Percentiles rank a stretch among this genome's conserved stretches.
Conservation (phyloP, 495 filamentous ascomycete genomes). For the Neurospora pannonica region DNA sequence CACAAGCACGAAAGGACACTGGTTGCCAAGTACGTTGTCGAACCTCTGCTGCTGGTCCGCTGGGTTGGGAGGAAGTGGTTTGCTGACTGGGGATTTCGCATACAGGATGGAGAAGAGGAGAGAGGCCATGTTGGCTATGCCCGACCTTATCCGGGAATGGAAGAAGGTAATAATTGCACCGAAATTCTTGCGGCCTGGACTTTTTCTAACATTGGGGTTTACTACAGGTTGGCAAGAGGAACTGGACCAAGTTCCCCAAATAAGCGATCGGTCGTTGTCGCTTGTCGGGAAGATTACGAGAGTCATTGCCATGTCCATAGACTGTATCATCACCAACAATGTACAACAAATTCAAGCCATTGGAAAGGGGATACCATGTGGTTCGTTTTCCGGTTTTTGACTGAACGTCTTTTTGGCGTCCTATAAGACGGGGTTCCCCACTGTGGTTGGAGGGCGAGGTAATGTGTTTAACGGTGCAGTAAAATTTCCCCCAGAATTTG, state of each 20-base stretch:
- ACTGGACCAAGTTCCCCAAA: conserved; percentile 88
- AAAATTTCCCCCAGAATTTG: neutral
- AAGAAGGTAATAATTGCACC: conserved; percentile 56
- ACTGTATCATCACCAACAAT: conserved; percentile 16
- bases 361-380: neutral
- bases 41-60: neutral
- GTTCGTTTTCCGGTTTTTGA: neutral
- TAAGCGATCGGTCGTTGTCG: conserved; percentile 17
- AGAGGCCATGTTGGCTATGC: conserved; percentile 91
- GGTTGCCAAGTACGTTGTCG: conserved; percentile 52
- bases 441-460: neutral
- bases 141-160: conserved; percentile 80
- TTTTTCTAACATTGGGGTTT: conserved; percentile 5
- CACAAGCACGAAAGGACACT: conserved; percentile 85
- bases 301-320: conserved; percentile 6
- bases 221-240: conserved; percentile 66
- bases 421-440: neutral
- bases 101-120: conserved; percentile 75
- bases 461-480: neutral
- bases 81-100: conserved; percentile 14
- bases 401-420: neutral
- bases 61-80: neutral
- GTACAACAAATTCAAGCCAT: conserved; percentile 13
- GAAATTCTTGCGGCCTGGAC: neutral
- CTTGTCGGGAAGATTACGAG: conserved; percentile 1